These are phyloP conservation scores for Rubus idaeus DNA, from an alignment of 306 rosid species.

Conservation along the genomic window DNA sequence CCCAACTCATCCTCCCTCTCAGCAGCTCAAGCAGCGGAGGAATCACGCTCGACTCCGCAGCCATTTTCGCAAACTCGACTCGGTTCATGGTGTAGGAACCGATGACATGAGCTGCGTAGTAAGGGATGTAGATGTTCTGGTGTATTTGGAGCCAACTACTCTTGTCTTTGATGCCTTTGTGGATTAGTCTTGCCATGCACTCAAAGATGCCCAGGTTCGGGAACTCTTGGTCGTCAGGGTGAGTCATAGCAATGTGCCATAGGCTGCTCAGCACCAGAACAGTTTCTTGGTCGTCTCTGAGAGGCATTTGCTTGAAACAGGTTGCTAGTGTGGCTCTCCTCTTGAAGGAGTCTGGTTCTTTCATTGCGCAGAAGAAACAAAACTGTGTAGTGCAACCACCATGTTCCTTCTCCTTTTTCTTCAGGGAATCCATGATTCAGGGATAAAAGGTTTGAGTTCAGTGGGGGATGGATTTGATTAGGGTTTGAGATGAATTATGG, in stretches of 20 bases:
- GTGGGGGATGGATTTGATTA: conserved; percentile 20
- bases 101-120: conserved; percentile 80
- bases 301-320: conserved; percentile 50
- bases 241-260: conserved; percentile 71
- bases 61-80: conserved; percentile 56
- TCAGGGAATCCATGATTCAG: conserved; percentile 35
- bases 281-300: conserved; percentile 38
- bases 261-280: conserved; percentile 60
- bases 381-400: conserved; percentile 31
- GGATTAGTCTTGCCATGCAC: conserved; percentile 73
- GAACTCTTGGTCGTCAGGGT: conserved; percentile 65
- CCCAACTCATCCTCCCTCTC: conserved; percentile 64
- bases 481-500: conserved; percentile 2
- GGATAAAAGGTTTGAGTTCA: conserved; percentile 9
- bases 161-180: conserved; percentile 36
- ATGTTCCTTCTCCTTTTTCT: conserved; percentile 33
- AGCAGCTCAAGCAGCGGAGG: conserved; percentile 65
- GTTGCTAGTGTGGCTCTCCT: conserved; percentile 38
- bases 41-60: conserved; percentile 62
- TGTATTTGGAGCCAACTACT: conserved; percentile 50
- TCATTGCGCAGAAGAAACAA: conserved; percentile 78
- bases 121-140: conserved; percentile 77
- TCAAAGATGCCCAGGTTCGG: conserved; percentile 72
- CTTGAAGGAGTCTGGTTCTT: conserved; percentile 42
- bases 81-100: conserved; percentile 82